Conservation (phyloP, 2,329 filamentous ascomycete species). For the Orbilia ellipsospora region DNA sequence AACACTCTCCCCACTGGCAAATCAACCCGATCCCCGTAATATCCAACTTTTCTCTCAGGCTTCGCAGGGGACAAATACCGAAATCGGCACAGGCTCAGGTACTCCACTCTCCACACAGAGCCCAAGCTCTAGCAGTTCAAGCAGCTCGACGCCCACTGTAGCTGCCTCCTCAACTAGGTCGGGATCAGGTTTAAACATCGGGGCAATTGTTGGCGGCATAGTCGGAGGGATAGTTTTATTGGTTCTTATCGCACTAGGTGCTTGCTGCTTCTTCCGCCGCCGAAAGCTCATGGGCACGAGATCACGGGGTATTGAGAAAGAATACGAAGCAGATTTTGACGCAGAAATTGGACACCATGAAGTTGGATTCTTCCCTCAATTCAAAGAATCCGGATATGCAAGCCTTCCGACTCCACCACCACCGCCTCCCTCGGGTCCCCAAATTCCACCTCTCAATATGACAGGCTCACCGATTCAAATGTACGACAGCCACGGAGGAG, state of each 20-base stretch:
- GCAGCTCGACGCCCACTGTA: neutral
- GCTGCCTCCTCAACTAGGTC: neutral
- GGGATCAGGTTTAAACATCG: constrained; percentile 58
- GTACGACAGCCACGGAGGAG: constrained; percentile 41
- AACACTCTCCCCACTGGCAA: neutral
- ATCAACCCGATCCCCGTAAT: neutral
- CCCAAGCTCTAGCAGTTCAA: constrained; percentile 1
- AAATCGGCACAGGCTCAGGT: neutral
- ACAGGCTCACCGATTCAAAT: neutral
- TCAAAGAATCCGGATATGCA: constrained; percentile 52
- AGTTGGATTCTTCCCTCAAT: constrained; percentile 44
- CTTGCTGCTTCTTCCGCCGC: constrained; percentile 65
- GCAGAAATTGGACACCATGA: constrained; percentile 44
- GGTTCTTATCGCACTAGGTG: constrained; percentile 63
- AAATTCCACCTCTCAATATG: constrained; percentile 27
- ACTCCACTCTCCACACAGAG: neutral
- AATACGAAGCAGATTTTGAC: constrained; percentile 50
- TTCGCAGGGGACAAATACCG: constrained; percentile 15
- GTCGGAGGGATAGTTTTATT: constrained; percentile 65
- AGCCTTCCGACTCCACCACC: constrained; percentile 42
- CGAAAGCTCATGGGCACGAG: constrained; percentile 32
- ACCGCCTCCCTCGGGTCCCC: constrained; percentile 28
- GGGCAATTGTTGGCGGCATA: constrained; percentile 66
- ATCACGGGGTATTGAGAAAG: constrained; percentile 34
- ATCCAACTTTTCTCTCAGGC: constrained; percentile 25